Evolutionary conservation across 2,329 filamentous ascomycete species (phyloP).

Genomic region (Venturia aucupariae): DNA sequence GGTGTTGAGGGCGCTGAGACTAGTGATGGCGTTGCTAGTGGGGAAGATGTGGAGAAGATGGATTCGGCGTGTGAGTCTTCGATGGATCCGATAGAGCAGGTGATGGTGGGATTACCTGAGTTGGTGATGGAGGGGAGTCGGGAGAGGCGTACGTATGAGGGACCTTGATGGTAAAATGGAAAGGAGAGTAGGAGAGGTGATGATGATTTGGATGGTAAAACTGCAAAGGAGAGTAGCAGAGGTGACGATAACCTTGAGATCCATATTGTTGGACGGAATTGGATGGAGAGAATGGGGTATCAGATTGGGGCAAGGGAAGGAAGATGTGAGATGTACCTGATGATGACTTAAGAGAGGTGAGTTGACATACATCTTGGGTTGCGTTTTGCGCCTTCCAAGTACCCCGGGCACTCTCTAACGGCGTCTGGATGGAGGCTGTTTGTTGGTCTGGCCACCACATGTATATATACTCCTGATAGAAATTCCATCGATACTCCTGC

Average conservation of each 20-base stretch:
- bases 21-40: no score
- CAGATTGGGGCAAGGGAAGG: not conserved
- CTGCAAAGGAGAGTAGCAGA: not conserved
- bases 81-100: not conserved
- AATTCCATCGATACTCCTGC: no score
- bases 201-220: not conserved
- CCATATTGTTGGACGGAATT: not conserved
- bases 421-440: no score
- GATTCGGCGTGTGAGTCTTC: not conserved
- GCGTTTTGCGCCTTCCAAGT: no score
- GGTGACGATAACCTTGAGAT: not conserved
- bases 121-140: not conserved
- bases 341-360: no score
- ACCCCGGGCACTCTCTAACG: no score
- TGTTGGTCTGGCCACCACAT: no score
- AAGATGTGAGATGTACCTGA: not conserved
- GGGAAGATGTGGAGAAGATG: not conserved
- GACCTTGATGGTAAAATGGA: not conserved
- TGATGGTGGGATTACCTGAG: not conserved
- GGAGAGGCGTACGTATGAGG: not conserved
- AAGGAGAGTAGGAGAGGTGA: not conserved
- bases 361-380: no score
- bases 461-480: no score
- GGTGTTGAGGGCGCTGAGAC: not conserved
- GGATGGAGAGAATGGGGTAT: not conserved